Percentiles rank a stretch among this genome's conserved stretches.
Conservation (phyloP, 768 basidiomycete species). For the Leccinum olivaceopallidum region DNA sequence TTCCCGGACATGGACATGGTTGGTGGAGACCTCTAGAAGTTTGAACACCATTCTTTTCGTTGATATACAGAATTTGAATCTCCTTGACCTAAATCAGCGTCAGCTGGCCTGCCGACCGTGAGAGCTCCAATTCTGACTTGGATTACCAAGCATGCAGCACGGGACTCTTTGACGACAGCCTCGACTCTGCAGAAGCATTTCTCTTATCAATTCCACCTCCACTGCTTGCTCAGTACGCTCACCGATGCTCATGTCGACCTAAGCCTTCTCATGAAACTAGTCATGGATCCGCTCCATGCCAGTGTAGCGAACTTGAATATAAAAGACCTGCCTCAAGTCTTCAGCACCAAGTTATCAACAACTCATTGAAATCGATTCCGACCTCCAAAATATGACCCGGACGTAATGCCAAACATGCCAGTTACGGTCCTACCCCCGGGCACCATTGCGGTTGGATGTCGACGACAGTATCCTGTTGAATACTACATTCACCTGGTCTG, state of each 20-base stretch:
- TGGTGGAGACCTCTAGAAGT: background rate
- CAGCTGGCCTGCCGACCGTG: no score
- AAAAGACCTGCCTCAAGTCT: no score
- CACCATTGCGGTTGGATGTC: no score
- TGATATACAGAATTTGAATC: background rate
- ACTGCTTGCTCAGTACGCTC: background rate
- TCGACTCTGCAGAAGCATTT: background rate
- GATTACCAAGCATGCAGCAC: background rate
- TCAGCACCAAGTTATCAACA: background rate
- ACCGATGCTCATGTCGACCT: background rate
- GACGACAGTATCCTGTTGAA: no score
- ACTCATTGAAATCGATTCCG: background rate
- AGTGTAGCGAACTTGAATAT: background rate
- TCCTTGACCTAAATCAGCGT: background rate
- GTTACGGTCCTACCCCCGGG: no score
- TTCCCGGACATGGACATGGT: background rate
- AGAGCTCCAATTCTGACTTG: background rate
- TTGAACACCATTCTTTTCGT: background rate
- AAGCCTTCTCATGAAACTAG: background rate
- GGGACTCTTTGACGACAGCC: background rate
- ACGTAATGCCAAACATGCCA: no score
- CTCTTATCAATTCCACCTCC: background rate
- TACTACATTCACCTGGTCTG: no score
- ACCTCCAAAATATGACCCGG: no score
- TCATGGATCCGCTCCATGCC: background rate